phyloP scores from a whole-genome alignment of 1,284 basidiomycete species.

The Takashimella koratensis region DNA sequence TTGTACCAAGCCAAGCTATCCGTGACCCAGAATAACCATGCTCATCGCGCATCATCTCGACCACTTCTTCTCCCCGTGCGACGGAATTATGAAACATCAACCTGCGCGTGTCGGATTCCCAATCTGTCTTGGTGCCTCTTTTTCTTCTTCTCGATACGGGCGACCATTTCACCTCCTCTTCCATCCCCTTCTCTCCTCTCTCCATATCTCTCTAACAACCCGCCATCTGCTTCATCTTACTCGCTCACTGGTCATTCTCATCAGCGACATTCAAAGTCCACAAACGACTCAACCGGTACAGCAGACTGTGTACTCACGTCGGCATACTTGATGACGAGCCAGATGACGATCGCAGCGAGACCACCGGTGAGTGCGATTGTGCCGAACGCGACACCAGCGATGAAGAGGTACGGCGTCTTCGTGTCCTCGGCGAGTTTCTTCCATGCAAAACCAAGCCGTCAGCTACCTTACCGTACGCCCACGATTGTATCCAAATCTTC shows the following conservation, averaged over 20 bases:
- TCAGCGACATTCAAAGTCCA: constrained; percentile 7
- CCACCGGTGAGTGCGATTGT: constrained; percentile 23
- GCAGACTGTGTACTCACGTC: constrained; percentile 17
- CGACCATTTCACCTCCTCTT: neutral
- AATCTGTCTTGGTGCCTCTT: too few relatives aligned
- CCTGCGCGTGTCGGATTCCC: too few relatives aligned
- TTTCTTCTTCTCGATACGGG: too few relatives aligned
- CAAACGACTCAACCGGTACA: too few relatives aligned
- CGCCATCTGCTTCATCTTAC: neutral
- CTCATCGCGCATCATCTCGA: too few relatives aligned
- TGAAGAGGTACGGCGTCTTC: constrained; percentile 17
- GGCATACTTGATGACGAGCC: constrained; percentile 22
- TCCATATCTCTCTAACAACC: neutral
- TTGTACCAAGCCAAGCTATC: too few relatives aligned
- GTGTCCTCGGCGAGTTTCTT: constrained; percentile 2
- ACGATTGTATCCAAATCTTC: too few relatives aligned
- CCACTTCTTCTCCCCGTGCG: too few relatives aligned
- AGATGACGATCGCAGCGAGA: constrained; percentile 12
- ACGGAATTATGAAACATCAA: too few relatives aligned
- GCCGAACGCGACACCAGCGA: constrained; percentile 21
- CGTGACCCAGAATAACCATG: too few relatives aligned
- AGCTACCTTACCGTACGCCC: too few relatives aligned
- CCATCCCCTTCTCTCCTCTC: neutral
- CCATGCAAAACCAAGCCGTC: too few relatives aligned
- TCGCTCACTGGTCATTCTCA: neutral